These are phyloP conservation scores for Mycena chlorophos DNA, from an alignment of 768 basidiomycete genomes.

Conservation along the genomic window DNA sequence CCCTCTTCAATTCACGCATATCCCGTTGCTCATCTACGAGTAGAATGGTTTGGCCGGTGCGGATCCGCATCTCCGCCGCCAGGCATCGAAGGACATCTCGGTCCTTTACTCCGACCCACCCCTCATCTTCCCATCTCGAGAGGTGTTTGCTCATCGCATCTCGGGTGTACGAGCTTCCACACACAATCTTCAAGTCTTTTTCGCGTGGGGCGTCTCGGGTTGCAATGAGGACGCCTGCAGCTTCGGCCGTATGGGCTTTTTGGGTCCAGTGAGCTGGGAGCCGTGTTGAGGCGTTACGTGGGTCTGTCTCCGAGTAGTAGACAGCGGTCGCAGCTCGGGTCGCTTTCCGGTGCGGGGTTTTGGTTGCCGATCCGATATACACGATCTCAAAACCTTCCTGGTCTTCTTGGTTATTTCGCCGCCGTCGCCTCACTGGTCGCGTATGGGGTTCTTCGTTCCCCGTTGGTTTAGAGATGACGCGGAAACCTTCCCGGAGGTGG, in stretches of 20 bases:
- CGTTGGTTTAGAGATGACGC: no score
- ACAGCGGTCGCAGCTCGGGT: background rate
- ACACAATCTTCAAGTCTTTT: background rate
- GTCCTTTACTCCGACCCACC: slow-evolving; percentile 3
- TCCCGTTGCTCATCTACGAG: background rate
- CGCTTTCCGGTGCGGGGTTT: background rate
- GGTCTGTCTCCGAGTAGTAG: background rate
- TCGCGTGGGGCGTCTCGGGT: background rate
- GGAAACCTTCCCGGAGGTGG: no score
- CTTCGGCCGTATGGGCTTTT: background rate
- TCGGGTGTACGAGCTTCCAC: background rate
- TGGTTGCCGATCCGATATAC: background rate
- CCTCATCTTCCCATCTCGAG: slow-evolving; percentile 1
- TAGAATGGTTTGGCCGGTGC: background rate
- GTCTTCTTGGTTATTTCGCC: background rate
- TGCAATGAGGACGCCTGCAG: background rate
- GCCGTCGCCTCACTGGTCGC: background rate
- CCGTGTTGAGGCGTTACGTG: background rate
- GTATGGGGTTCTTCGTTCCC: no score
- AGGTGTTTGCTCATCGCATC: background rate
- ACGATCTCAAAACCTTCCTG: background rate
- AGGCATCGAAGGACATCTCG: background rate
- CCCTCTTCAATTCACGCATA: background rate
- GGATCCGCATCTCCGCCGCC: background rate
- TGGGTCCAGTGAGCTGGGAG: background rate